Conservation (phyloP, 441 rosid genomes). For the Sinapis alba region DNA sequence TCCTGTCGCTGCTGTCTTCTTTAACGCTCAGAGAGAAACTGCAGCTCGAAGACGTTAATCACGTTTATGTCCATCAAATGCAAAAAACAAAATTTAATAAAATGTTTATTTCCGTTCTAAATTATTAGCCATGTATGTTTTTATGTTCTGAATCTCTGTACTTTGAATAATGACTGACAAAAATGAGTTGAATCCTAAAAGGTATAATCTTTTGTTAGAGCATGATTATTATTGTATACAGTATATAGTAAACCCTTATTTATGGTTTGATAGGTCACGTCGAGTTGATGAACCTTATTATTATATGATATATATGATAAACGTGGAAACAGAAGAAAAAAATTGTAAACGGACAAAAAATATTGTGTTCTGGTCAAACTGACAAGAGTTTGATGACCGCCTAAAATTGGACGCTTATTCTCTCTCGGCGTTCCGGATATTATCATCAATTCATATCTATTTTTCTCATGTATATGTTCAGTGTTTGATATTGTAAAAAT, state of each 20-base stretch:
- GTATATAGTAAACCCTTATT: background rate
- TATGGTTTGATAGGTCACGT: slow-evolving; percentile 19
- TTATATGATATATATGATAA: background rate
- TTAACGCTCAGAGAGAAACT: slow-evolving; percentile 78
- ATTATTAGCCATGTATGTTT: slow-evolving; percentile 11
- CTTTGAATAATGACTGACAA: background rate
- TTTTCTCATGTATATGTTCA: background rate
- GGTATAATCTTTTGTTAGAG: background rate
- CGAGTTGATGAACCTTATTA: background rate
- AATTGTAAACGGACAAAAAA: background rate
- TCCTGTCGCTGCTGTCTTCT: slow-evolving; percentile 82
- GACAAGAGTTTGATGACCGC: slow-evolving; percentile 21
- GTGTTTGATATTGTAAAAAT: background rate
- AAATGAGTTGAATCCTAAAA: background rate
- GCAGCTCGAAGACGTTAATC: slow-evolving; percentile 70
- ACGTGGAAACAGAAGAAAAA: background rate
- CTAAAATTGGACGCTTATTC: background rate
- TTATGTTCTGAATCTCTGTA: slow-evolving; percentile 10
- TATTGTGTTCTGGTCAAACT: slow-evolving; percentile 20
- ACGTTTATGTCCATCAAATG: background rate
- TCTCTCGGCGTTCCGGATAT: slow-evolving; percentile 15
- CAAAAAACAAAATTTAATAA: background rate
- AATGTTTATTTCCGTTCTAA: background rate
- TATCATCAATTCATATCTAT: background rate
- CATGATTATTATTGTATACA: background rate